Evolutionary conservation across 768 basidiomycete genomes (phyloP).

Genomic region (Hygrophorus pudorinus): DNA sequence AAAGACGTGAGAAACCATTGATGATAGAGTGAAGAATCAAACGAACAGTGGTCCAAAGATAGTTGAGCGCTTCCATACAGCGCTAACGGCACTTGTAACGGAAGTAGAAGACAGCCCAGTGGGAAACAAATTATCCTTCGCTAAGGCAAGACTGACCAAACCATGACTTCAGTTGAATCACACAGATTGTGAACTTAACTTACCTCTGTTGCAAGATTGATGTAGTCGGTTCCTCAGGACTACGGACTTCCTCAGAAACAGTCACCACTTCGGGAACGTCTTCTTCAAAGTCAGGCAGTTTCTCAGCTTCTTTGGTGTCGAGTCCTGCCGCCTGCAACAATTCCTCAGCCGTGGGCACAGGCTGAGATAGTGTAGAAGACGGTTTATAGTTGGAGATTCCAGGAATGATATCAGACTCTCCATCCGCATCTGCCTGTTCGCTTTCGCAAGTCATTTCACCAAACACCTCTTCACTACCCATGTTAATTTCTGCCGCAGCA

Average conservation of each 20-base stretch:
- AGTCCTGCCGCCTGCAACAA: conserved; percentile 43
- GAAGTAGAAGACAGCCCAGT: conserved; percentile 13
- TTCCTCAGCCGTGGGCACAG: conserved; percentile 29
- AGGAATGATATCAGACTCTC: conserved; percentile 1
- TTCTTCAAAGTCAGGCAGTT: conserved; percentile 45
- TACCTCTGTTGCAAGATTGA: conserved; percentile 19
- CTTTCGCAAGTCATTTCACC: too few relatives aligned
- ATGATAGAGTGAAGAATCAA: conserved; percentile 3
- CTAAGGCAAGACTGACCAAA: conserved; percentile 13
- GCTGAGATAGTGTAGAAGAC: not conserved
- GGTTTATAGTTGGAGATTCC: not conserved
- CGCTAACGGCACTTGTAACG: conserved; percentile 9
- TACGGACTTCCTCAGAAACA: not conserved
- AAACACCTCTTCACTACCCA: not conserved
- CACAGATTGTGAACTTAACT: not conserved
- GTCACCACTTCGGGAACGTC: conserved; percentile 1
- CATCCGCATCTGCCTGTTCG: not conserved
- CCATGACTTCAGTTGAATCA: not conserved
- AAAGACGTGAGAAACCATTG: conserved; percentile 6
- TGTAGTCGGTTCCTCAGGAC: conserved; percentile 3
- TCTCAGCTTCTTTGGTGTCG: conserved; percentile 23
- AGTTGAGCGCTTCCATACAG: conserved; percentile 40
- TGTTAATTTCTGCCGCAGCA: conserved; percentile 9
- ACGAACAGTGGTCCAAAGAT: conserved; percentile 62
- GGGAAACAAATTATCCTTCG: conserved; percentile 41